Evolutionary conservation across 352 stramenopile species (phyloP).

Genomic region (Pythium grandisporangium): DNA sequence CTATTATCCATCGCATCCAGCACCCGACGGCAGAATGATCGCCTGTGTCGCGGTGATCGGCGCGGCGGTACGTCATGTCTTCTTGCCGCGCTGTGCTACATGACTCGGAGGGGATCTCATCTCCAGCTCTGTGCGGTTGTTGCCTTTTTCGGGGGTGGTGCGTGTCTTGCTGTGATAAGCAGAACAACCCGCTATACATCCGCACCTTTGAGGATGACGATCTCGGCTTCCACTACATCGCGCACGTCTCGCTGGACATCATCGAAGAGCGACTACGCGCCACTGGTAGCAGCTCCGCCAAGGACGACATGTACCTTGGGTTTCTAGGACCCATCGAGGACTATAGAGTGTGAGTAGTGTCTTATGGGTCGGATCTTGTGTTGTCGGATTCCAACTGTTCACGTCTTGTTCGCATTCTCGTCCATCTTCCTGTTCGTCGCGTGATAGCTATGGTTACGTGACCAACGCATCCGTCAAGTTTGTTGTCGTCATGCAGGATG

Average conservation of each 20-base stretch:
- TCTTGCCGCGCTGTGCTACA: too few species aligned
- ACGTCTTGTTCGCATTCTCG: too few species aligned
- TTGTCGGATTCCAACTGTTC: too few species aligned
- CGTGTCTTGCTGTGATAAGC: neutral
- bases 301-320: slow-evolving; percentile 83
- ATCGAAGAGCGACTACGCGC: slow-evolving; percentile 71
- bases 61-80: slow-evolving; percentile 40
- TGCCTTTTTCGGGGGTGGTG: neutral
- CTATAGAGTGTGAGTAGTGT: slow-evolving; percentile 74
- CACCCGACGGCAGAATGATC: slow-evolving; percentile 43
- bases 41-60: slow-evolving; percentile 74
- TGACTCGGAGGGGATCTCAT: too few species aligned
- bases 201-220: slow-evolving; percentile 79
- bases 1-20: too few species aligned
- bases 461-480: slow-evolving; percentile 85
- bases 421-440: neutral
- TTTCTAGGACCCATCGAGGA: slow-evolving; percentile 81
- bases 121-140: neutral
- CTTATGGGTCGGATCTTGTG: too few species aligned
- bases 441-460: slow-evolving; percentile 62
- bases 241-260: slow-evolving; percentile 77
- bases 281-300: slow-evolving; percentile 32
- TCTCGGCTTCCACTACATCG: slow-evolving; percentile 83
- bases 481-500: slow-evolving; percentile 67
- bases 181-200: slow-evolving; percentile 81